Evolutionary conservation across 306 rosid genomes (phyloP).

Genomic region (Phaseolus lunatus): DNA sequence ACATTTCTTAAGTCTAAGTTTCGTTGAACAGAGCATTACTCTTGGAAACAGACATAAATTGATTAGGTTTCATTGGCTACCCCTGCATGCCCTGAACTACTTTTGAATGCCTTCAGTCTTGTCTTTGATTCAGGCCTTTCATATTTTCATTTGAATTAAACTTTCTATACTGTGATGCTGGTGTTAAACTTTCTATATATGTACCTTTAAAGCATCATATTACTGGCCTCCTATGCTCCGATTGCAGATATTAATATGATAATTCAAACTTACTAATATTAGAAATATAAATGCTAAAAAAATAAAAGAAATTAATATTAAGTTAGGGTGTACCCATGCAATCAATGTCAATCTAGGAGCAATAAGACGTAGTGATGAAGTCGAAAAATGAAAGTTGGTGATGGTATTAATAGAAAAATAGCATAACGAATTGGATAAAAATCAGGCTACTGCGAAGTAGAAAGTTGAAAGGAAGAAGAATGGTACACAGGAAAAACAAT

Average conservation of each 20-base stretch:
- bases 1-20: background rate
- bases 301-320: background rate
- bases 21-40: background rate
- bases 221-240: background rate
- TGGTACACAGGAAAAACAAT: no score
- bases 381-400: background rate
- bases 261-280: background rate
- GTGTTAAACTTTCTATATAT: background rate
- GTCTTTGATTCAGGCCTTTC: background rate
- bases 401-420: background rate
- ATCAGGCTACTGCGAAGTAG: no score
- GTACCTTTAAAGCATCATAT: background rate
- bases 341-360: background rate
- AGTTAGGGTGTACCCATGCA: background rate
- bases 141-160: background rate
- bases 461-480: no score
- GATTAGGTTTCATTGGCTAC: background rate
- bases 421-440: background rate
- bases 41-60: background rate
- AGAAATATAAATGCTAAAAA: background rate
- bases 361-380: background rate
- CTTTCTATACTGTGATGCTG: background rate
- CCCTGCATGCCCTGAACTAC: background rate
- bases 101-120: background rate
- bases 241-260: background rate